Percentiles rank a stretch among this genome's conserved stretches.
Evolutionary conservation across 2,329 filamentous ascomycete species (phyloP).

Genomic region (Huntiella savannae): DNA sequence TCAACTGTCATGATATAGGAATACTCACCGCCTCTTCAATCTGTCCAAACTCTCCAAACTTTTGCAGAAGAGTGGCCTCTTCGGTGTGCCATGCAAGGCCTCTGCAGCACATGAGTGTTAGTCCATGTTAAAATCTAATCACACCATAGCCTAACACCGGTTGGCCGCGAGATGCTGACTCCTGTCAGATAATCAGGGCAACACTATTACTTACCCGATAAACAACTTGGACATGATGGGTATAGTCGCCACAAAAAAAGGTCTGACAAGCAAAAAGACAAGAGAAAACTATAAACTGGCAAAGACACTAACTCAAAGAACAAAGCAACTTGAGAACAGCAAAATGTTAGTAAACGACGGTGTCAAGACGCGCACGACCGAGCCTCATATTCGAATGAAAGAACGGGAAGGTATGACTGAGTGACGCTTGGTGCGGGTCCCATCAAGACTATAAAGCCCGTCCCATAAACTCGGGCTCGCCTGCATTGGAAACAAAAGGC

Average conservation of each 20-base stretch:
- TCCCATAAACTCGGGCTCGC: too few species aligned
- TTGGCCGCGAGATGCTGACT: background rate
- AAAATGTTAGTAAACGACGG: background rate
- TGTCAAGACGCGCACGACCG: background rate
- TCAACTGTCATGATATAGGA: background rate
- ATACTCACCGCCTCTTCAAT: constrained; percentile 75
- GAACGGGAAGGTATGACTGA: too few species aligned
- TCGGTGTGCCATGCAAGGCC: constrained; percentile 98
- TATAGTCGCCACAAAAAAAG: background rate
- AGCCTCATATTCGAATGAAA: too few species aligned
- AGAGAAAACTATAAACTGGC: background rate
- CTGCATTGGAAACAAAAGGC: too few species aligned
- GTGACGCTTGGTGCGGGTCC: too few species aligned
- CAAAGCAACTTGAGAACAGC: background rate
- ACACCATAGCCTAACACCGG: background rate
- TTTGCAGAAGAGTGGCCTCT: constrained; percentile 65
- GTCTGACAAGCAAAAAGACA: background rate
- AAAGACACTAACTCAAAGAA: background rate
- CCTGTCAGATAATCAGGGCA: background rate
- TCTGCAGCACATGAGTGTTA: constrained; percentile 25
- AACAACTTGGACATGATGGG: constrained; percentile 75
- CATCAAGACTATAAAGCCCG: too few species aligned
- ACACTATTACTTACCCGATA: constrained; percentile 52
- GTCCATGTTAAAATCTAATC: background rate
- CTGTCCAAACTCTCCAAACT: constrained; percentile 79